A percentile compares a stretch with the other conserved stretches of the same genome.
phyloP scores from a whole-genome alignment of 768 basidiomycete species.

The Boletus huronensis region DNA sequence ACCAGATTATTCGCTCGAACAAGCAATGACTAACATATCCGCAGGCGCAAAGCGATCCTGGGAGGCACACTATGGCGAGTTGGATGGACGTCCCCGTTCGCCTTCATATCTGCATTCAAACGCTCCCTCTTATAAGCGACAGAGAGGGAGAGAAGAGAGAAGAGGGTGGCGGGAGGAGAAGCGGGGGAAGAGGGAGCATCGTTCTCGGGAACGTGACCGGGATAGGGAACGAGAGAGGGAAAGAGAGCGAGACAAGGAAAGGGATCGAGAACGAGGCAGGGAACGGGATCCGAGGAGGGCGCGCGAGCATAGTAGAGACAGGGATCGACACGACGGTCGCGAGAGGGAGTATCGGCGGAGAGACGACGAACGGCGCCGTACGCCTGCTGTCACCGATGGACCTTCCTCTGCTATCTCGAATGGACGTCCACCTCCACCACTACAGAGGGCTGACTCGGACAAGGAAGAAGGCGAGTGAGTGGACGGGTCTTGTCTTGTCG shows the following conservation, averaged over 20 bases:
- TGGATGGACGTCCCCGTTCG: constrained; percentile 24
- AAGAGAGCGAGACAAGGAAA: constrained; percentile 35
- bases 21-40: constrained; percentile 73
- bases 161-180: constrained; percentile 68
- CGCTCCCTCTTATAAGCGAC: constrained; percentile 44
- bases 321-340: constrained; percentile 27
- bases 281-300: constrained; percentile 37
- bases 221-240: constrained; percentile 31
- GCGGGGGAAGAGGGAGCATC: constrained; percentile 33
- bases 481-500: not conserved
- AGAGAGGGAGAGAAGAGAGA: constrained; percentile 49
- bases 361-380: constrained; percentile 31
- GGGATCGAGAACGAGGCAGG: constrained; percentile 34
- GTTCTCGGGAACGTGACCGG: constrained; percentile 31
- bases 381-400: constrained; percentile 9
- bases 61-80: constrained; percentile 51
- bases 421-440: constrained; percentile 19
- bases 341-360: constrained; percentile 28
- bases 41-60: constrained; percentile 81
- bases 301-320: constrained; percentile 27
- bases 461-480: constrained; percentile 96
- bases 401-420: constrained; percentile 13
- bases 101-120: constrained; percentile 10
- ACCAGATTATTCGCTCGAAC: constrained; percentile 41
- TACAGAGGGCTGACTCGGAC: constrained; percentile 48